Evolutionary conservation across 192 early-diverging fungal genomes (phyloP), one percentile per base, ranked within the genome.

Genomic region (Gaertneriomyces semiglobifer): DNA sequence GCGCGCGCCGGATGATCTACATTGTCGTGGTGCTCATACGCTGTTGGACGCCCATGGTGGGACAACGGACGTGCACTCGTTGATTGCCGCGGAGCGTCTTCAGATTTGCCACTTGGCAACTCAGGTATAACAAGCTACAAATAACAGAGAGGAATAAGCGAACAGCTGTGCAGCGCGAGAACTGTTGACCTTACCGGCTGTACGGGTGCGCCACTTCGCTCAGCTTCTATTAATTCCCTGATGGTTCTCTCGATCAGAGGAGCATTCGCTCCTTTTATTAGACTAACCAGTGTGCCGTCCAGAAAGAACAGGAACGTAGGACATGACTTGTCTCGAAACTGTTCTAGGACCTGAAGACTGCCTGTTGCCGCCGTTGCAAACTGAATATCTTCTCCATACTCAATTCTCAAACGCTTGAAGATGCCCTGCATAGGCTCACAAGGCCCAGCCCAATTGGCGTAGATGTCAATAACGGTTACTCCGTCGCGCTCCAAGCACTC

Each of bases 351-450:
- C 25, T 71, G 71, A 25, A 86, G 84, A 6, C 25, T 44, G 53
- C 86, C 85, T 4, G 80, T 58, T 44, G 78, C 68, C 5, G 79
- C 85, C 66, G 74, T 78, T 12, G 71, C 41, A 58, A 86, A 75
- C 1, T 47, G 60, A 19, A 87, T 63, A 14, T 71, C 62, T 25
- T 87, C 85, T 6, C 77, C 80, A 64, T 71, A 76, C 44, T 87
- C 83, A 25, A 76, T 47, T 65, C 86, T 87, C 10, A 86, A 43
- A 46, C 82, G 62, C 65, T 87, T 87, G 63, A 87, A 86, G 40
- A 82, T 84, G 60, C 53, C 76, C 20, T 74, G 62, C 77, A 87
- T 86, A 1, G 80, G 71, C 46, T 87, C 84, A 62, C 84, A 86
- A 4, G 81, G 85, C 0, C 85, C 85, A 19, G 83, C 78, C 72